phyloP scores from a whole-genome alignment of 140 eudicot species.

The Cichorium intybus region DNA sequence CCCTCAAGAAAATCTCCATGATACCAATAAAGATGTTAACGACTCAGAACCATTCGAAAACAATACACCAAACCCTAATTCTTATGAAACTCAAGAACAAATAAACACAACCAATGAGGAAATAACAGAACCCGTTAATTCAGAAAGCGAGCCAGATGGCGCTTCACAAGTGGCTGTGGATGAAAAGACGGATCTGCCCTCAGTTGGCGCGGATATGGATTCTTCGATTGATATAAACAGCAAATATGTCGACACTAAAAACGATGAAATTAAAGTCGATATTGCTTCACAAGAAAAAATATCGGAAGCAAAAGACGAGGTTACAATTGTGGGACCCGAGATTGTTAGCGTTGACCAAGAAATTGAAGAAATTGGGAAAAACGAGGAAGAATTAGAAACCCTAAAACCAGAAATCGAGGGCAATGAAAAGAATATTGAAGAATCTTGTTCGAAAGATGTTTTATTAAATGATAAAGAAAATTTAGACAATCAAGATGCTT shows the following conservation, averaged over 20 bases:
- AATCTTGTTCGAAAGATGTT: neutral
- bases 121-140: neutral
- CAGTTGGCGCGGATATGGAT: neutral
- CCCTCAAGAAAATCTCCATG: slow-evolving; percentile 20
- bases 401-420: slow-evolving; percentile 8
- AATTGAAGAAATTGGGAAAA: neutral
- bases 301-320: neutral
- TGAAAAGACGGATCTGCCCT: neutral
- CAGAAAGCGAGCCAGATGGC: neutral
- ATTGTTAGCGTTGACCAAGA: neutral
- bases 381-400: slow-evolving; percentile 3
- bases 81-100: neutral
- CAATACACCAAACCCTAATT: neutral
- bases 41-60: no score
- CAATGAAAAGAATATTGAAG: slow-evolving; percentile 1
- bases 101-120: neutral
- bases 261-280: slow-evolving; percentile 13
- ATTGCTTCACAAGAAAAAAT: slow-evolving; percentile 8
- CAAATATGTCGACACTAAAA: neutral
- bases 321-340: slow-evolving; percentile 9
- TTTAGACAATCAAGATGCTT: slow-evolving; percentile 7
- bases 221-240: neutral
- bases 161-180: no score
- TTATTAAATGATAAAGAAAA: slow-evolving; percentile 7
- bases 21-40: slow-evolving; percentile 13